A percentile compares a stretch with the other conserved stretches of the same genome.
Evolutionary conservation across 768 basidiomycete genomes (phyloP).

Genomic region (Suillus subaureus): DNA sequence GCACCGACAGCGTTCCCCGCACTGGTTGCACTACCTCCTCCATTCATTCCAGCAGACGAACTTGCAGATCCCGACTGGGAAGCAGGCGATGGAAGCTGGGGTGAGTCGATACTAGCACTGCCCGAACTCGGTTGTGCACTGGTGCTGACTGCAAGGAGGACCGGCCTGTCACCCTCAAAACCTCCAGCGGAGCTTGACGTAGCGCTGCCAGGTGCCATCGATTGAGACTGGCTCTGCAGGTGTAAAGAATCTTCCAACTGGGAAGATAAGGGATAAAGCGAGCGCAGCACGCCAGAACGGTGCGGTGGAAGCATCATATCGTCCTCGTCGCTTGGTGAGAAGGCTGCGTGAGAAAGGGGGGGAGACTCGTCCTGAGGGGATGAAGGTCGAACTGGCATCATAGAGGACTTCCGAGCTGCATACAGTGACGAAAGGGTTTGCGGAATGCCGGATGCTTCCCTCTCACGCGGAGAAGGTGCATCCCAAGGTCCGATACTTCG

Average conservation of each 20-base stretch:
- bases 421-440: conserved; percentile 30
- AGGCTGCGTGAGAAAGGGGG: conserved; percentile 23
- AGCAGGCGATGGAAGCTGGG: conserved; percentile 76
- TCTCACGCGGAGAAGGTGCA: conserved; percentile 35
- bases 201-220: conserved; percentile 39
- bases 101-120: conserved; percentile 57
- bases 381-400: conserved; percentile 23
- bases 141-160: conserved; percentile 50
- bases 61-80: conserved; percentile 60
- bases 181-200: conserved; percentile 48
- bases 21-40: conserved; percentile 35
- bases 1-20: conserved; percentile 26
- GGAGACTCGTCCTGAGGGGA: conserved; percentile 32
- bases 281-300: conserved; percentile 31
- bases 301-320: conserved; percentile 37
- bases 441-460: conserved; percentile 25
- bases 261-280: conserved; percentile 25
- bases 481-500: conserved; percentile 34
- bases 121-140: conserved; percentile 36
- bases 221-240: conserved; percentile 26
- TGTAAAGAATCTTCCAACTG: conserved; percentile 27
- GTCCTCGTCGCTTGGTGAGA: conserved; percentile 30
- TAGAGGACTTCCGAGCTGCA: conserved; percentile 26
- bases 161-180: conserved; percentile 34
- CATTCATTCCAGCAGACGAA: conserved; percentile 24